Conservation (phyloP, 495 filamentous ascomycete genomes). For the Penicillium macrosclerotiorum region DNA sequence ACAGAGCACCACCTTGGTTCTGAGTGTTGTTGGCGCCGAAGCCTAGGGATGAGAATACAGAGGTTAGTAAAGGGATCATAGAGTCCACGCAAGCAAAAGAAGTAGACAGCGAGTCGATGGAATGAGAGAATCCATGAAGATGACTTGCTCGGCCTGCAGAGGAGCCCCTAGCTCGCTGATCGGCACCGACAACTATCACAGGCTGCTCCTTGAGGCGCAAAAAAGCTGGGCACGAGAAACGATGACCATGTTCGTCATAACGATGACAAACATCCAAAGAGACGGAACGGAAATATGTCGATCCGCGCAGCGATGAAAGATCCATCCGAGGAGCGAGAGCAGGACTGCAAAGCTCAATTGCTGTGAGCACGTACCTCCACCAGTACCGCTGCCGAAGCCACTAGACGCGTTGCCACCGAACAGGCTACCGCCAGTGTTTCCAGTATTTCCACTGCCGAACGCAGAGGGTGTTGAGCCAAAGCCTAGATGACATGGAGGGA, state of each 20-base stretch:
- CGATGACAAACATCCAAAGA: not conserved
- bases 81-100: not conserved
- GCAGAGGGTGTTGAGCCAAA: constrained; percentile 52
- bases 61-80: constrained; percentile 17
- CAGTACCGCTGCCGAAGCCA: constrained; percentile 59
- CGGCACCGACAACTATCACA: not conserved
- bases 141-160: constrained; percentile 9
- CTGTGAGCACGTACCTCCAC: constrained; percentile 54
- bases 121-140: constrained; percentile 11
- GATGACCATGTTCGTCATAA: not conserved
- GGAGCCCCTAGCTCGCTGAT: not conserved
- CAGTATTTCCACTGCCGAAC: constrained; percentile 35
- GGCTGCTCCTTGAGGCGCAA: not conserved
- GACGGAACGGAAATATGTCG: not conserved
- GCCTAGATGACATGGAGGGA: constrained; percentile 49
- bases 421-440: constrained; percentile 35
- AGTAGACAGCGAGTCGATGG: constrained; percentile 22
- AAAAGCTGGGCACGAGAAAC: not conserved
- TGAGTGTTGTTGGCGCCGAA: constrained; percentile 38
- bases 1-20: constrained; percentile 35
- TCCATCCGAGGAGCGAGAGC: constrained; percentile 13
- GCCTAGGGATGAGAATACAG: constrained; percentile 21
- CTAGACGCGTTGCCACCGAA: constrained; percentile 47
- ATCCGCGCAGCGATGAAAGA: not conserved
- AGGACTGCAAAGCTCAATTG: constrained; percentile 30